A percentile compares a stretch with the other conserved stretches of the same genome.
phyloP scores from a whole-genome alignment of 1,139 yeast species.

The Suhomyces bribrorum region DNA sequence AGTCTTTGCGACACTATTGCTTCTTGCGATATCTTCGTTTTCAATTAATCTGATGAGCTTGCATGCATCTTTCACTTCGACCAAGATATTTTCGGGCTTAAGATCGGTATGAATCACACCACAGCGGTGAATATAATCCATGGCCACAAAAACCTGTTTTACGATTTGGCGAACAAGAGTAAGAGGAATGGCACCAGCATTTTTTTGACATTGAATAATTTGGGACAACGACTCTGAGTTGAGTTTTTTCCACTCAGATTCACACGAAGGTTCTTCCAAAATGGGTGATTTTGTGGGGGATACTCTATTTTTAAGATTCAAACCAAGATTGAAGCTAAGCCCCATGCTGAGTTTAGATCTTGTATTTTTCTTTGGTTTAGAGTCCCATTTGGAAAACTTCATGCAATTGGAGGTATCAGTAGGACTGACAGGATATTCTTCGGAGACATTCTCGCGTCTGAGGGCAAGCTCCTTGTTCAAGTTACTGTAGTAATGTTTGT shows the following conservation, averaged over 20 bases:
- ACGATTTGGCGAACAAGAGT: slow-evolving; percentile 78
- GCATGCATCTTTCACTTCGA: slow-evolving; percentile 78
- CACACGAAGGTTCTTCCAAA: slow-evolving; percentile 4
- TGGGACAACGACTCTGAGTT: slow-evolving; percentile 16
- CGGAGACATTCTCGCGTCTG: slow-evolving; percentile 3
- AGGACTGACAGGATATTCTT: slow-evolving; percentile 7
- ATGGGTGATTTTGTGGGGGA: slow-evolving; percentile 6
- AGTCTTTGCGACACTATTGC: slow-evolving; percentile 7
- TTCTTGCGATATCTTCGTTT: slow-evolving; percentile 39
- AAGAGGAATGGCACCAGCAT: slow-evolving; percentile 65
- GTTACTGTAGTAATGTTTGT: slow-evolving; percentile 40
- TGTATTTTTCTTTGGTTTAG: slow-evolving; percentile 24
- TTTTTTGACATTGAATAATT: slow-evolving; percentile 16
- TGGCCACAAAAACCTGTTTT: slow-evolving; percentile 70
- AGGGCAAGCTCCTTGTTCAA: slow-evolving; percentile 13
- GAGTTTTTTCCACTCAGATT: slow-evolving; percentile 12
- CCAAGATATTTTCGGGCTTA: slow-evolving; percentile 86
- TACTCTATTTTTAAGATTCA: slow-evolving; percentile 7
- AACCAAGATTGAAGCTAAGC: slow-evolving; percentile 17
- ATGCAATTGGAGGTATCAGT: slow-evolving; percentile 9
- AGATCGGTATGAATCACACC: slow-evolving; percentile 92
- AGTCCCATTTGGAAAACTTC: slow-evolving; percentile 26
- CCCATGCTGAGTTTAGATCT: slow-evolving; percentile 31
- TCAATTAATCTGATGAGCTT: slow-evolving; percentile 61
- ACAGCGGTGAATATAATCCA: slow-evolving; percentile 82